Base-by-base conservation (phyloP, 1,139 yeast genomes). In the Scheffersomyces quercinus region DNA sequence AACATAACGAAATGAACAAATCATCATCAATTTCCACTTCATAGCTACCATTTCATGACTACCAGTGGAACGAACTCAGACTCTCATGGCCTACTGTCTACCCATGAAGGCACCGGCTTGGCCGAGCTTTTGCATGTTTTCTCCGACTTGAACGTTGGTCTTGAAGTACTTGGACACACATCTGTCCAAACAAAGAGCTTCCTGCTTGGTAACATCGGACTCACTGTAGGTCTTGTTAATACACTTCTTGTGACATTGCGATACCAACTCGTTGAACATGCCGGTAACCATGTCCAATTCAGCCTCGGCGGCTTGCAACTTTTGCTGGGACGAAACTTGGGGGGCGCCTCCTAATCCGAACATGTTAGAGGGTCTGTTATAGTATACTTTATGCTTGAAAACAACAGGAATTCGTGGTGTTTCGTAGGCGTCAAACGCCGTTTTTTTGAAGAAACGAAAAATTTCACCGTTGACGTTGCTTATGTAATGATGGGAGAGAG, bases 81-180 rank as follows among this genome's bases (percentile, higher is more conserved):
- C 26, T 20, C 26, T 20, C 32, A 32, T 36, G 36, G 36, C 41
- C 45, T 61, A 67, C 56, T 66, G 66, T 70, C 79, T 73, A 46
- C 79, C 79, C 76, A 75, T 71, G 59, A 75, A 73, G 54, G 68
- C 75, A 50, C 79, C 78, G 37, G 73, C 65, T 60, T 74, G 85
- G 41, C 91, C 91, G 67, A 85, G 68, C 60, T 81, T 77, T 70
- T 85, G 90, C 90, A 85, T 84, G 65, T 82, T 79, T 61, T 91
- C 98, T 55, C 98, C 98, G 52, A 95, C 97, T 73, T 90, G 88
- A 53, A 89, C 95, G 67, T 93, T 93, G 54, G 96, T 90, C 59
- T 90, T 97, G 58, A 95, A 95, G 71, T 93, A 93, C 70, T 93
- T 93, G 59, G 96, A 82, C 50, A 93, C 99, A 74, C 99, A 93